Evolutionary conservation across 371 early-diverging fungal genomes (phyloP).

Genomic region (Mucor plumbeus): DNA sequence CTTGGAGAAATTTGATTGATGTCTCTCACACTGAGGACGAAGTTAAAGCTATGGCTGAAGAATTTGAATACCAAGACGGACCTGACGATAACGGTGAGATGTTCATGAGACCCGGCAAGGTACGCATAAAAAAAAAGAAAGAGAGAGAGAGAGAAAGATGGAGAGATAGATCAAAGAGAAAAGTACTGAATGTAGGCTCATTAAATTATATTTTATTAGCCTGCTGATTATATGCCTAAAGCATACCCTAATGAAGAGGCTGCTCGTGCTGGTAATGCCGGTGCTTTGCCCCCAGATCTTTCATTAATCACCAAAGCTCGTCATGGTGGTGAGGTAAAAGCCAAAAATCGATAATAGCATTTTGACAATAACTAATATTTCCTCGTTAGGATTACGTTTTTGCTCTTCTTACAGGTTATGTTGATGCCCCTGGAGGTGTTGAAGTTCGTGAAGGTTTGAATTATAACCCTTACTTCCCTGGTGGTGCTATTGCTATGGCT

Average conservation of each 20-base stretch:
- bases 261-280: slow-evolving; percentile 95
- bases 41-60: slow-evolving; percentile 94
- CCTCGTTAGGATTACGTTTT: slow-evolving; percentile 87
- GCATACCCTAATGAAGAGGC: slow-evolving; percentile 98
- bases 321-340: slow-evolving; percentile 84
- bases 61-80: slow-evolving; percentile 91
- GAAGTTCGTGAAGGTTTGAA: slow-evolving; percentile 94
- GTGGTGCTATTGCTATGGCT: slow-evolving; percentile 98
- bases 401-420: slow-evolving; percentile 93
- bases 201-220: slow-evolving; percentile 38
- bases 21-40: slow-evolving; percentile 93
- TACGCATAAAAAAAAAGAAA: slow-evolving; percentile 26
- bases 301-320: slow-evolving; percentile 95
- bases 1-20: slow-evolving; percentile 94
- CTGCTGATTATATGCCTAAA: slow-evolving; percentile 90
- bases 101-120: slow-evolving; percentile 96
- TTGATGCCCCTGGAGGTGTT: slow-evolving; percentile 96
- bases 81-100: slow-evolving; percentile 94
- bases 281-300: slow-evolving; percentile 96
- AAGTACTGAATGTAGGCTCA: not conserved
- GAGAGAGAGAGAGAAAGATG: not conserved
- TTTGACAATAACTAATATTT: not conserved
- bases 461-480: slow-evolving; percentile 99
- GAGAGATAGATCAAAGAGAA: too few species aligned
- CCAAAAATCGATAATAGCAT: slow-evolving; percentile 10